Base-by-base conservation (phyloP, 306 rosid genomes). In the Sophora flavescens region DNA sequence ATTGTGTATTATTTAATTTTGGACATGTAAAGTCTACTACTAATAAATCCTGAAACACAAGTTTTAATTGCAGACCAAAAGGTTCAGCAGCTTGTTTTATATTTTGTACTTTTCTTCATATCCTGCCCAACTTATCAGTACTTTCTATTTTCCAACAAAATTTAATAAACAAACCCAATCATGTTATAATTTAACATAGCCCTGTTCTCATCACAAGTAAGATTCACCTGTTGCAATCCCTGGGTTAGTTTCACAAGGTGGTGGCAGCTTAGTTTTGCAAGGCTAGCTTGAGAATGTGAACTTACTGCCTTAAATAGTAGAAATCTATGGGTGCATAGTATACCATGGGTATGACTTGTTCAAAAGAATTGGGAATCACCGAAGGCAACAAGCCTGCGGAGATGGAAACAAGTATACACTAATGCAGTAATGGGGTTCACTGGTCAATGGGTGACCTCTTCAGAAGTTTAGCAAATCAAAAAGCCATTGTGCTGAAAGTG, bases 381-480 rank as follows among this genome's bases (percentile, higher is more conserved):
- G 9, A 35, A 7, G 73, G 32, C 52, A 68, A 36, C 63, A 51
- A 36, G 75, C 56, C 51, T 14, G 13, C 45, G 6, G 4, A 54
- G 33, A 42, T 16, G 16, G 50, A 66, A 71, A 53, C 60, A 41
- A 63, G 74, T 10, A 16, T 4, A 53, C 11, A 70, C 3, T 38
- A 41, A 44, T 42, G 45, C 38, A 15, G 50, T 44, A 39, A 63
- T 10, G 14, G n/a, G 4, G 57, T 12, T 54, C 10, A 8, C 16
- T 52, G 26, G 41, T 4, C 63, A 72, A 64, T 2, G 22, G 22
- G 36, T 12, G 57, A 65, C 70, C 15, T 32, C 33, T 70, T 59
- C 63, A 12, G 54, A 63, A 48, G 39, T 68, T 54, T 63, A 47
- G 36, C 63, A 65, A 17, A 81, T 17, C 11, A 67, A 39, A 69